Evolutionary conservation across 805 yeast genomes (phyloP).

Genomic region (Myxozyma neotropica): DNA sequence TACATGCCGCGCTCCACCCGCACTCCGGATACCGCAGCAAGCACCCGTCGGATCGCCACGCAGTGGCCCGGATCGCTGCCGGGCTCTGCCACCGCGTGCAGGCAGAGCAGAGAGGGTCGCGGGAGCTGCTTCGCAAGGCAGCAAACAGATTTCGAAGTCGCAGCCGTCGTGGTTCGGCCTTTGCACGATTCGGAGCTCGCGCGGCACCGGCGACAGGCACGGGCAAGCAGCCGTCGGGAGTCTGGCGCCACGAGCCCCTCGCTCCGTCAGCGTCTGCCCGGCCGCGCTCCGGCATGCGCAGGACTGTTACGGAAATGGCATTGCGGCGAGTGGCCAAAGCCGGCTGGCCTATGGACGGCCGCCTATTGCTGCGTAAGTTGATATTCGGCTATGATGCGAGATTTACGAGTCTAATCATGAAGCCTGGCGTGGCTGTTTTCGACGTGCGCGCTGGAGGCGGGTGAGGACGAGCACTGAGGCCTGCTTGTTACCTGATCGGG

Average conservation of each 20-base stretch:
- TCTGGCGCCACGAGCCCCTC: conserved; percentile 1
- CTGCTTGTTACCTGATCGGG: no score
- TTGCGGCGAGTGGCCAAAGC: background rate
- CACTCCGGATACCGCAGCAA: background rate
- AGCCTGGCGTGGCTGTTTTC: no score
- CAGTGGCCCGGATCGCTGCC: background rate
- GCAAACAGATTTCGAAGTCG: no score
- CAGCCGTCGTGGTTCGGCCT: no score
- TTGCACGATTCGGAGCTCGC: background rate
- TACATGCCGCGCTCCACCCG: background rate
- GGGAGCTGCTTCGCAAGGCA: no score
- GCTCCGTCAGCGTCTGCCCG: background rate
- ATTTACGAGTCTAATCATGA: no score
- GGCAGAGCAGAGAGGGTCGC: no score
- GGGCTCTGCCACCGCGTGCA: no score
- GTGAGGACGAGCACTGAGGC: no score
- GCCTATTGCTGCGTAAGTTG: background rate
- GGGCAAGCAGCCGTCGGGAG: background rate
- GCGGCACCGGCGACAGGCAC: background rate
- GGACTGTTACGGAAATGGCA: background rate
- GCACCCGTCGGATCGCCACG: background rate
- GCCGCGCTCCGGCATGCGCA: background rate
- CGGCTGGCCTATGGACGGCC: no score
- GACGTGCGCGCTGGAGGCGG: no score
- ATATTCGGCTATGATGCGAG: no score